Conservation (phyloP, 78 protist genomes). For the Dictyostelium brefeldianum region DNA sequence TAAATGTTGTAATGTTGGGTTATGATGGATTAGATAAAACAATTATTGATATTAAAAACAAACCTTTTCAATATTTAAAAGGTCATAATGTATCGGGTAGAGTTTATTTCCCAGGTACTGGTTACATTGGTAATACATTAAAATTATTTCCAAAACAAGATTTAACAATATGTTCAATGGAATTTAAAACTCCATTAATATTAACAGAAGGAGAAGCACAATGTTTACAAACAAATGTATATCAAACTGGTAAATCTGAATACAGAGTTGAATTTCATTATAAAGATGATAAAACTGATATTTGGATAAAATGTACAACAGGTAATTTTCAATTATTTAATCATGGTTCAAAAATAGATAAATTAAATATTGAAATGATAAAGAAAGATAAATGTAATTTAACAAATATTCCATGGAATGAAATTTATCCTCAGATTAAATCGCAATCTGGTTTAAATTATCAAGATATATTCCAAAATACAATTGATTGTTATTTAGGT, state of each 20-base stretch:
- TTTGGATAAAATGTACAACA: not conserved
- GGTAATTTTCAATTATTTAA: not conserved
- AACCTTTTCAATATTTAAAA: too few relatives aligned
- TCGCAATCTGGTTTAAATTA: too few relatives aligned
- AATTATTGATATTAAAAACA: too few relatives aligned
- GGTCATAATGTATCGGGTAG: too few relatives aligned
- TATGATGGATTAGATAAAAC: too few relatives aligned
- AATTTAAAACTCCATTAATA: not conserved
- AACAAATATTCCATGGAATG: not conserved
- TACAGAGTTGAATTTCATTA: not conserved
- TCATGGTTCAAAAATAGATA: not conserved
- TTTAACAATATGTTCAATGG: not conserved
- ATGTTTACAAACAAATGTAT: not conserved
- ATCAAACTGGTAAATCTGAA: not conserved
- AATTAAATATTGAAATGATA: not conserved
- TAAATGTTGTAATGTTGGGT: too few relatives aligned
- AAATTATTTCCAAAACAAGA: conserved; percentile 10
- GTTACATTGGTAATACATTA: not conserved
- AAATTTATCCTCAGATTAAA: too few relatives aligned
- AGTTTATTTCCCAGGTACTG: too few relatives aligned
- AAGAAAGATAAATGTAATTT: not conserved
- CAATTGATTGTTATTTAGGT: too few relatives aligned
- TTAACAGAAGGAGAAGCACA: not conserved
- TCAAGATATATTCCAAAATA: too few relatives aligned
- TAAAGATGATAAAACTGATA: not conserved